phyloP scores from a whole-genome alignment of 768 basidiomycete genomes.

The Tricholoma hemisulphureum region DNA sequence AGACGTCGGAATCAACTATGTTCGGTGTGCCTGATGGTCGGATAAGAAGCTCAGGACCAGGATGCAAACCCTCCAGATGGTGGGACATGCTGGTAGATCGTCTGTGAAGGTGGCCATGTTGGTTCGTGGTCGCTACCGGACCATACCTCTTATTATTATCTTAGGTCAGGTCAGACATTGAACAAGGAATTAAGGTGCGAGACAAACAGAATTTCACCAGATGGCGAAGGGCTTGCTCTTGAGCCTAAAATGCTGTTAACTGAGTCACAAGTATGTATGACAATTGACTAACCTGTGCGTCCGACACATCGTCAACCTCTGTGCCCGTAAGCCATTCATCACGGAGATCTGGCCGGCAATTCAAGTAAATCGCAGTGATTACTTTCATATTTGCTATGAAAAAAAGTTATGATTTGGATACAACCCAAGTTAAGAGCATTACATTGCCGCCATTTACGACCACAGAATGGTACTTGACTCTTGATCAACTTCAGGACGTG shows the following conservation, averaged over 20 bases:
- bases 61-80: constrained; percentile 72
- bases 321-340: constrained; percentile 97
- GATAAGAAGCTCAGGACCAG: constrained; percentile 74
- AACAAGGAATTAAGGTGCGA: not conserved
- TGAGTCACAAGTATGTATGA: constrained; percentile 5
- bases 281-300: constrained; percentile 67
- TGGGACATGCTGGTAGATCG: constrained; percentile 84
- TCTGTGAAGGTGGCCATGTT: constrained; percentile 60
- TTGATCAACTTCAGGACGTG: constrained; percentile 97
- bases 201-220: constrained; percentile 90
- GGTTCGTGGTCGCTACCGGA: constrained; percentile 47
- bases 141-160: constrained; percentile 94
- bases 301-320: constrained; percentile 89
- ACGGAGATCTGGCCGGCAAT: constrained; percentile 92
- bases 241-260: constrained; percentile 54
- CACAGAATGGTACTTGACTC: constrained; percentile 97
- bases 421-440: constrained; percentile 21
- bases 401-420: constrained; percentile 5
- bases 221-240: constrained; percentile 91
- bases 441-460: constrained; percentile 98
- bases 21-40: constrained; percentile 76
- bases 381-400: constrained; percentile 96
- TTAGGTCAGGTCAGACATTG: constrained; percentile 27
- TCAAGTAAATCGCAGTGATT: constrained; percentile 96
- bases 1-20: constrained; percentile 83